Conservation (phyloP, 1,284 basidiomycete species). For the Phlebopus sp. region DNA sequence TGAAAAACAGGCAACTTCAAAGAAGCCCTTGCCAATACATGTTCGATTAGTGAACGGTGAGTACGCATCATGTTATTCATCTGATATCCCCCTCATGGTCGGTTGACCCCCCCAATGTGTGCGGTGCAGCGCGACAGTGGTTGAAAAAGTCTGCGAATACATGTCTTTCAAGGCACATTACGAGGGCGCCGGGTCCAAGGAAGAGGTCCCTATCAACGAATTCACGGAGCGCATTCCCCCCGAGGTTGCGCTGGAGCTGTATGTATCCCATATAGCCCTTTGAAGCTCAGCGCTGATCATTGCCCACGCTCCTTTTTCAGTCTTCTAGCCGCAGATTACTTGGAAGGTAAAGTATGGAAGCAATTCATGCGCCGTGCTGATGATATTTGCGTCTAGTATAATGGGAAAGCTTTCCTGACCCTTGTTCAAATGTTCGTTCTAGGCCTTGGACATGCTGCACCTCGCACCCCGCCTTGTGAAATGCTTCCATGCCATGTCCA, state of each 20-base stretch:
- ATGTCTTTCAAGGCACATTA: slow-evolving; percentile 76
- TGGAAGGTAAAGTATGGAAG: slow-evolving; percentile 49
- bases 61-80: slow-evolving; percentile 6
- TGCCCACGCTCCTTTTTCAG: slow-evolving; percentile 36
- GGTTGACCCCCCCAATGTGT: not conserved
- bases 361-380: slow-evolving; percentile 13
- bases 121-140: slow-evolving; percentile 66
- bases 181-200: slow-evolving; percentile 53
- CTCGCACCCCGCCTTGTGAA: too few relatives aligned
- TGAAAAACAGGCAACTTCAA: slow-evolving; percentile 43
- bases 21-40: slow-evolving; percentile 49
- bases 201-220: slow-evolving; percentile 69
- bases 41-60: slow-evolving; percentile 47
- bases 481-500: too few relatives aligned
- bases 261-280: slow-evolving; percentile 31
- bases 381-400: slow-evolving; percentile 17
- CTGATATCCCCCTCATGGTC: slow-evolving; percentile 3
- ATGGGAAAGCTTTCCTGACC: not conserved
- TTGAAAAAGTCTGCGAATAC: slow-evolving; percentile 83
- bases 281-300: slow-evolving; percentile 13
- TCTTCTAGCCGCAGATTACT: slow-evolving; percentile 70
- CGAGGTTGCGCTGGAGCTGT: slow-evolving; percentile 83
- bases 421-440: not conserved
- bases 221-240: slow-evolving; percentile 75
- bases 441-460: not conserved